Percentiles rank a stretch among this genome's conserved stretches.
Evolutionary conservation across 1,284 basidiomycete species (phyloP).

Genomic region (Wolfiporia cocos): DNA sequence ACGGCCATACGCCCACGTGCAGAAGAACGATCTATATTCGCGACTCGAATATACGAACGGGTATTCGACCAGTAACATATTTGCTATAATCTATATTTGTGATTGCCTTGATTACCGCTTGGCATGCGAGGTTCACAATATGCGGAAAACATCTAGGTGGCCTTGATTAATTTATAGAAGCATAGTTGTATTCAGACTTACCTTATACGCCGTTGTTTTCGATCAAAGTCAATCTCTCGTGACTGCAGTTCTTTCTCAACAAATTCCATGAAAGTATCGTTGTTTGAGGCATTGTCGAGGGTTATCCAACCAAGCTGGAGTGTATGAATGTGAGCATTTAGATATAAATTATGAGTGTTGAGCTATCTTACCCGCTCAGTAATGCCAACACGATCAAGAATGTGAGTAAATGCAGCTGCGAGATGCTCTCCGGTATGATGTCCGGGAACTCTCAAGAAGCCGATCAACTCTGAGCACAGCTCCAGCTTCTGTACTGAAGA

Average conservation of each 20-base stretch:
- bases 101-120: slow-evolving; percentile 24
- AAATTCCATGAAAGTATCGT: slow-evolving; percentile 22
- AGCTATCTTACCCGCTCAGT: background rate
- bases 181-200: background rate
- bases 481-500: background rate
- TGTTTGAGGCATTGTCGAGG: slow-evolving; percentile 29
- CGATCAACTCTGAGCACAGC: slow-evolving; percentile 24
- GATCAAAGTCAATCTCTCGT: background rate
- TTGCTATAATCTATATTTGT: slow-evolving; percentile 6
- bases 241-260: slow-evolving; percentile 11
- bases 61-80: too few species aligned
- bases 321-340: slow-evolving; percentile 4
- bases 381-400: slow-evolving; percentile 15
- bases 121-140: slow-evolving; percentile 29
- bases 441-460: slow-evolving; percentile 26
- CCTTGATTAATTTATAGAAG: slow-evolving; percentile 2
- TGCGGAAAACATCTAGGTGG: slow-evolving; percentile 33
- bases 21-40: too few species aligned
- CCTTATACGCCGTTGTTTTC: background rate
- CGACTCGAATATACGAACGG: too few species aligned
- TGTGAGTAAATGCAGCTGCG: slow-evolving; percentile 20
- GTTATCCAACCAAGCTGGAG: slow-evolving; percentile 29
- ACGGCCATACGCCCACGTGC: too few species aligned
- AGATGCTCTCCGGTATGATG: slow-evolving; percentile 28
- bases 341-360: slow-evolving; percentile 3